These are phyloP conservation scores for Geosmithia flava DNA, from an alignment of 2,329 filamentous ascomycete genomes.

Conservation along the genomic window DNA sequence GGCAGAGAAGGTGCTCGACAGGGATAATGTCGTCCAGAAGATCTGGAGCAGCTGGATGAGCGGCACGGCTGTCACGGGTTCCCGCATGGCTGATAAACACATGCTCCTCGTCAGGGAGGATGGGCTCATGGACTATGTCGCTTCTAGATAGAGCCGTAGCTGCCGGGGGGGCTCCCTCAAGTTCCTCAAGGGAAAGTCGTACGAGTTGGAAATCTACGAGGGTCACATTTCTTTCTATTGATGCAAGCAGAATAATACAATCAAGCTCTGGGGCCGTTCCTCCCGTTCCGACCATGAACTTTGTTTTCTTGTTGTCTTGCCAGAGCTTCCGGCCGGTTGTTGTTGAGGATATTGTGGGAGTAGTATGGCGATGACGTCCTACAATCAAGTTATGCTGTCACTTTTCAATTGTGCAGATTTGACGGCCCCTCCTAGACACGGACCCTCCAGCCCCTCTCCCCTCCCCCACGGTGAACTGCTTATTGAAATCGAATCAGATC, in stretches of 20 bases:
- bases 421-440: too few species aligned
- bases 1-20: constrained; percentile 13
- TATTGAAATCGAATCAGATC: too few species aligned
- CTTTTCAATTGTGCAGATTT: too few species aligned
- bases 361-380: too few species aligned
- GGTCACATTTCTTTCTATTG: too few species aligned
- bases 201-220: too few species aligned
- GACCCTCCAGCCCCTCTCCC: too few species aligned
- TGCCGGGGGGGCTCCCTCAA: neutral
- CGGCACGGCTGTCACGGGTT: constrained; percentile 24
- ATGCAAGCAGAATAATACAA: neutral
- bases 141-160: neutral
- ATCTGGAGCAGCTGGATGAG: constrained; percentile 34
- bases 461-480: too few species aligned
- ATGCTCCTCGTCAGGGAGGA: constrained; percentile 31
- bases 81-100: constrained; percentile 25
- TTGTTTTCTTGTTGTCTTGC: neutral
- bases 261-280: neutral
- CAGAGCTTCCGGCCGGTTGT: neutral
- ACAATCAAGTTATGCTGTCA: too few species aligned
- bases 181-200: too few species aligned
- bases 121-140: constrained; percentile 19
- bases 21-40: constrained; percentile 29
- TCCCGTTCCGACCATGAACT: neutral
- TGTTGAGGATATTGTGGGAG: too few species aligned